Evolutionary conservation across 192 early-diverging fungal genomes (phyloP).

Genomic region (Funneliformis geosporum): DNA sequence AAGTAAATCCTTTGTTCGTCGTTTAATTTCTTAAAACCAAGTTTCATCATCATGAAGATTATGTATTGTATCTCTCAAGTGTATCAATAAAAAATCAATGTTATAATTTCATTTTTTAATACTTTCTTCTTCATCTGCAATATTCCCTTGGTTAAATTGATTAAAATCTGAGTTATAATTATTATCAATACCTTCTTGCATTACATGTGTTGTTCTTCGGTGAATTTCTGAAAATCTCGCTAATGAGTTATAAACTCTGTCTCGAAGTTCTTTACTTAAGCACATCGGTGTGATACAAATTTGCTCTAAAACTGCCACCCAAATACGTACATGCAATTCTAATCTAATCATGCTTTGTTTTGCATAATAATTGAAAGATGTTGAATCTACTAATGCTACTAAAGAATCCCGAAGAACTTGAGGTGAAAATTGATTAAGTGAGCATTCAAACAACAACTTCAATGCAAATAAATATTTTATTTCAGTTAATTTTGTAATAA

Average conservation of each 20-base stretch:
- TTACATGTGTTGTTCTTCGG: not conserved
- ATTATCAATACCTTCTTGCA: not conserved
- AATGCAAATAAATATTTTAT: no score
- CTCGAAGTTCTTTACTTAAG: not conserved
- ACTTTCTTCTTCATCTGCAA: not conserved
- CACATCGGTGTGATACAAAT: not conserved
- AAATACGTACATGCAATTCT: not conserved
- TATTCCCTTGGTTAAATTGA: not conserved
- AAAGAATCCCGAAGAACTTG: not conserved
- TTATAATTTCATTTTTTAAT: not conserved
- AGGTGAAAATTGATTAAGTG: not conserved
- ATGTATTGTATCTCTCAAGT: not conserved
- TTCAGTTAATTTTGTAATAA: not conserved
- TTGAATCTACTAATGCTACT: not conserved
- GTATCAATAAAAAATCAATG: conserved; percentile 7
- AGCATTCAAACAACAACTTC: no score
- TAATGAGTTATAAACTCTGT: not conserved
- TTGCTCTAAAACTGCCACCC: not conserved
- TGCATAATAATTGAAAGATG: not conserved
- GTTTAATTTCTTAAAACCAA: not conserved
- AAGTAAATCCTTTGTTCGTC: not conserved
- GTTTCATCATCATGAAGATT: conserved; percentile 4
- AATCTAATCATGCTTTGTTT: not conserved
- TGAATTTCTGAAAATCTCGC: not conserved
- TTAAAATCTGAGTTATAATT: no score